Base-by-base conservation (phyloP, 2,329 filamentous ascomycete species). In the Cladosporium sp. region DNA sequence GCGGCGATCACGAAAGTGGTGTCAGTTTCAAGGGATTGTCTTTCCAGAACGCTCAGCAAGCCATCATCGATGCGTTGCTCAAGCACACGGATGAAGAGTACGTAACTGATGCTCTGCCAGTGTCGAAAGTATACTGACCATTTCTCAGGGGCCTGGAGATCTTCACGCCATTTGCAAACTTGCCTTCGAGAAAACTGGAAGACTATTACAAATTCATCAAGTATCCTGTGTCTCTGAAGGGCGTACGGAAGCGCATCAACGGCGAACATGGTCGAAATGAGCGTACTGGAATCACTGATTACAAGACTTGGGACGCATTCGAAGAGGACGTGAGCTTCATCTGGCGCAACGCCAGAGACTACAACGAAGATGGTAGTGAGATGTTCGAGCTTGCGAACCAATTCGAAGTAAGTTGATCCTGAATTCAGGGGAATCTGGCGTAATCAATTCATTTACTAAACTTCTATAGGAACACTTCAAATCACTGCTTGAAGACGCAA, bases 351-450 rank as follows among this genome's bases (percentile, higher is more conserved):
- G 89, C 90, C 0, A 86, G 84, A 62, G 85, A 85, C 53, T 96
- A 92, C 74, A 96, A 96, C 59, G 89, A 96, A 67, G 90, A 96
- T 64, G 88, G 86, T 3, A 96, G 91, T 62, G 86, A 89, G 13
- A 91, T 96, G 45, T 89, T 84, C 56, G 76, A 80, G 18, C 75
- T 93, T 54, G 89, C 89, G 1, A 80, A 84, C 43, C 84, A 93
- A 53, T 80, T 96, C 6, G 85, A 95, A 80, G 88, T 89, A 72
- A 47, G 69, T 59, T n/a, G 7, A 36, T 27, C 5, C 38, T 29
- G 13, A 2, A 24, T 17, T n/a, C 38, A n/a, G n/a, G 15, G 7
- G 30, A 41, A 9, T n/a, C 9, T n/a, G 30, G n/a, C 30, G n/a
- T 38, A 18, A n/a, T n/a, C 17, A 20, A 20, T 22, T 11, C n/a